Base-by-base conservation (phyloP, 139 green algal species). In the Chlorella sp. region DNA sequence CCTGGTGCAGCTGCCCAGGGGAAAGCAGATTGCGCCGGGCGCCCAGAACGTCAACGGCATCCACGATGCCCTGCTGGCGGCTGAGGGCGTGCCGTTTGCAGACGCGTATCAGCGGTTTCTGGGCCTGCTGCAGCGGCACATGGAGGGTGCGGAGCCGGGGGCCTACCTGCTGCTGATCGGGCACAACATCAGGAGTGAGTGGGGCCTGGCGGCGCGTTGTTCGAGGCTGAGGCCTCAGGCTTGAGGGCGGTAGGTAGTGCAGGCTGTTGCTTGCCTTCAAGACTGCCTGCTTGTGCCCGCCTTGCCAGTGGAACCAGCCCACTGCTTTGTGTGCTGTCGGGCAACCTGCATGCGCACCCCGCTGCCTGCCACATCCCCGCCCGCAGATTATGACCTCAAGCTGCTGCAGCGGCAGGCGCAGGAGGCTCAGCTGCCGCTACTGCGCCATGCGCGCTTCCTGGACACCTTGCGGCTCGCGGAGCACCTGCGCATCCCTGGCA, bases 401-500 rank as follows among this genome's bases (percentile, higher is more conserved):
- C 47, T 92, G 13, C 74, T 95, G 55, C n/a, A 86, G 5, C 63
- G 71, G 23, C 76, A 89, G 74, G 85, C 91, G 39, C 38, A 68
- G 11, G 51, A 64, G 5, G 51, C 30, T 2, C 55, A 39, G 4
- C 51, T 92, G 38, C 78, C 80, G n/a, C 28, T 91, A 21, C 91
- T 89, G 16, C 39, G 41, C 21, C 38, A 87, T 38, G 89, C 74
- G 63, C 64, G 56, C 44, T 89, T 92, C 30, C 39, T 94, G 38
- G 92, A 95, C 82, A 92, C 91, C 4, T 26, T 90, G 32, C 17
- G 51, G 25, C 75, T 94, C 16, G 82, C 85, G 4, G 4, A 21
- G 44, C 6, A 21, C 34, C 23, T 76, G 62, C 39, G 11, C 12
- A 21, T 51, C 3, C 55, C 55, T 64, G 28, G 32, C 17, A 56